Conservation (phyloP, 1,139 yeast genomes). For the Starmera stellimalicola region DNA sequence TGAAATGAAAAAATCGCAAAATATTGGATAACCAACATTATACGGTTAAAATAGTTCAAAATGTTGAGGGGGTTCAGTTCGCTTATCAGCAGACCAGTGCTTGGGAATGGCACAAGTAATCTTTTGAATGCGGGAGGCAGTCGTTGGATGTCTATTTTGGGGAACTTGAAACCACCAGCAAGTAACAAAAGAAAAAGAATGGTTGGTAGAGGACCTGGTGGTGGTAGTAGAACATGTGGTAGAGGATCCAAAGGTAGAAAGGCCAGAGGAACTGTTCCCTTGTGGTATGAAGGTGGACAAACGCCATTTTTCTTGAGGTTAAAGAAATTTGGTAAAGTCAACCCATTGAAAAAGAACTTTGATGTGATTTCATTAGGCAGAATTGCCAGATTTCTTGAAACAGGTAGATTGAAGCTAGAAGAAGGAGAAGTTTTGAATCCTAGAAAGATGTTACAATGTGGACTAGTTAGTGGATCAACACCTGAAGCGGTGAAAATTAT, state of each 20-base stretch:
- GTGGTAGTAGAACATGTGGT: conserved; percentile 88
- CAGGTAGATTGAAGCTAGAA: conserved; percentile 52
- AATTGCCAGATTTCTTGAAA: conserved; percentile 53
- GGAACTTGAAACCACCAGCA: conserved; percentile 25
- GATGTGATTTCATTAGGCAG: conserved; percentile 38
- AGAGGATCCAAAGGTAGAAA: conserved; percentile 99
- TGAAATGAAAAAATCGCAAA: too few species aligned
- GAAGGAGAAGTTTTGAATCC: conserved; percentile 53
- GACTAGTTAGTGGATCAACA: conserved; percentile 62
- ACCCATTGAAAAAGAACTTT: not conserved
- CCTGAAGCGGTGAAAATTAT: conserved; percentile 78
- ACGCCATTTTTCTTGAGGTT: conserved; percentile 85
- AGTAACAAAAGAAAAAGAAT: conserved; percentile 42
- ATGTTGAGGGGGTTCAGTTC: too few species aligned
- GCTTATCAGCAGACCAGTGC: too few species aligned
- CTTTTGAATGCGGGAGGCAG: too few species aligned
- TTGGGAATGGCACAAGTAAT: conserved; percentile 1
- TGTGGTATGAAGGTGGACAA: conserved; percentile 99
- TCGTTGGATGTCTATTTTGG: conserved; percentile 24
- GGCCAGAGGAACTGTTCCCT: conserved; percentile 84
- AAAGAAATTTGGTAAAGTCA: conserved; percentile 79
- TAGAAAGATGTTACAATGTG: conserved; percentile 59
- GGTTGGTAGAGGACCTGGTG: conserved; percentile 95
- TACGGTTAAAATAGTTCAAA: too few species aligned
- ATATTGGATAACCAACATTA: too few species aligned